phyloP scores from a whole-genome alignment of 2,329 filamentous ascomycete species.

The Diaporthe vexans region DNA sequence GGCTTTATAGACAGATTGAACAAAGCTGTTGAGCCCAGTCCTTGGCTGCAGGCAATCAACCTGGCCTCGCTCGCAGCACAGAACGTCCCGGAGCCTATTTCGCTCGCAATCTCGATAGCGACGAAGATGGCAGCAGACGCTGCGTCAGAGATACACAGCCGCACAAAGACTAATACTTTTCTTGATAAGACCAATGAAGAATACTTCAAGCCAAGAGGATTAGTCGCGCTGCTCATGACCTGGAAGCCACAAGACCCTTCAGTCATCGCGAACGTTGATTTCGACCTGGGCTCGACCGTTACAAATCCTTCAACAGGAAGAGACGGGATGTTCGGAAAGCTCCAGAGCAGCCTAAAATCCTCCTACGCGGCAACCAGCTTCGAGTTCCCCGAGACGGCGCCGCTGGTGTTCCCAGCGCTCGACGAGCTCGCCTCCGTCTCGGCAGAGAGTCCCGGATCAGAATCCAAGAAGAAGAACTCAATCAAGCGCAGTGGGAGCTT shows the following conservation, averaged over 20 bases:
- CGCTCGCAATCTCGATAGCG: slow-evolving; percentile 58
- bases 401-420: slow-evolving; percentile 62
- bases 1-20: slow-evolving; percentile 63
- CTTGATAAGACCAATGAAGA: slow-evolving; percentile 68
- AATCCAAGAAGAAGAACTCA: slow-evolving; percentile 44
- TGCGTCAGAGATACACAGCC: slow-evolving; percentile 56
- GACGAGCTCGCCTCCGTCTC: slow-evolving; percentile 48
- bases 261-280: slow-evolving; percentile 47
- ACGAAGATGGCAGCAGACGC: slow-evolving; percentile 58
- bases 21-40: slow-evolving; percentile 52
- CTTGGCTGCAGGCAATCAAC: slow-evolving; percentile 57
- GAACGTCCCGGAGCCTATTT: slow-evolving; percentile 56
- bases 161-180: slow-evolving; percentile 64
- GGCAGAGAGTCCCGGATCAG: slow-evolving; percentile 40
- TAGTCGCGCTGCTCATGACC: slow-evolving; percentile 65
- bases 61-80: slow-evolving; percentile 55
- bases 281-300: slow-evolving; percentile 52
- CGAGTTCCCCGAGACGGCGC: slow-evolving; percentile 60
- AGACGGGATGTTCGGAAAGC: slow-evolving; percentile 42
- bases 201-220: slow-evolving; percentile 69
- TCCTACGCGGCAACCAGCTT: slow-evolving; percentile 56
- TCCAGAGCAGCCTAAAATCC: slow-evolving; percentile 52
- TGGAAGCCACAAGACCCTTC: slow-evolving; percentile 59
- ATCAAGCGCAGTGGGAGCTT: slow-evolving; percentile 44
- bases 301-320: slow-evolving; percentile 48